phyloP scores from a whole-genome alignment of 495 filamentous ascomycete genomes.

The Lasiosphaeria miniovina region DNA sequence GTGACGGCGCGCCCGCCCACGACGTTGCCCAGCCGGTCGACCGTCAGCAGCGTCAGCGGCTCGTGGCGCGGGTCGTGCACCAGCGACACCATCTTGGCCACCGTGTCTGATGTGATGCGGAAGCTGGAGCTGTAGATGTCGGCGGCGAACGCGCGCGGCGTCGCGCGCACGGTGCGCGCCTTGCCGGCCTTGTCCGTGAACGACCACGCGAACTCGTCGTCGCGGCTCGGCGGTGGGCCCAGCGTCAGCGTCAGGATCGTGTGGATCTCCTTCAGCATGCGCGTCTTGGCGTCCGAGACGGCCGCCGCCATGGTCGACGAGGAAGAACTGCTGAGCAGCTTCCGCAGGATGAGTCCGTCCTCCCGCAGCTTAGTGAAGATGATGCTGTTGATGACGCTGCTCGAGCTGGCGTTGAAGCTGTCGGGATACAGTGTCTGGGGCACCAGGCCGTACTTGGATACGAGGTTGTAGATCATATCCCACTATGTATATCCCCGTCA shows the following conservation, averaged over 20 bases:
- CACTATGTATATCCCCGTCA: too few relatives aligned
- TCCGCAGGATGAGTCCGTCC: conserved; percentile 64
- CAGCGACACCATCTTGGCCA: conserved; percentile 65
- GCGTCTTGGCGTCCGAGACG: conserved; percentile 56
- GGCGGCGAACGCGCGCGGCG: conserved; percentile 63
- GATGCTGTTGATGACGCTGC: conserved; percentile 64
- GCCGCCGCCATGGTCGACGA: conserved; percentile 23
- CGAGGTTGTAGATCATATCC: conserved; percentile 88
- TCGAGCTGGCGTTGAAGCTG: conserved; percentile 68
- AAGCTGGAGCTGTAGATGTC: conserved; percentile 49
- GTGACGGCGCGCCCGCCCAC: conserved; percentile 65
- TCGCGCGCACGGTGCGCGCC: conserved; percentile 55
- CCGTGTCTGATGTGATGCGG: conserved; percentile 51
- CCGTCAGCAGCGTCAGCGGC: conserved; percentile 66
- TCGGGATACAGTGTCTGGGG: conserved; percentile 80
- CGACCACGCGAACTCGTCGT: conserved; percentile 69
- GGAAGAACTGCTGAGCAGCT: conserved; percentile 35
- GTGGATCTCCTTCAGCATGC: conserved; percentile 75
- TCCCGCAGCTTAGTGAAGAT: conserved; percentile 86
- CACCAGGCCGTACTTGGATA: conserved; percentile 79
- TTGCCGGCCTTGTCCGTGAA: conserved; percentile 66
- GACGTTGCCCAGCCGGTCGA: conserved; percentile 75
- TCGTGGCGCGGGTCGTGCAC: conserved; percentile 80
- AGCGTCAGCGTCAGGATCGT: conserved; percentile 73
- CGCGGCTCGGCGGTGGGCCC: conserved; percentile 67